phyloP scores from a whole-genome alignment of 352 stramenopile genomes.

The Blastocystis sp. region DNA sequence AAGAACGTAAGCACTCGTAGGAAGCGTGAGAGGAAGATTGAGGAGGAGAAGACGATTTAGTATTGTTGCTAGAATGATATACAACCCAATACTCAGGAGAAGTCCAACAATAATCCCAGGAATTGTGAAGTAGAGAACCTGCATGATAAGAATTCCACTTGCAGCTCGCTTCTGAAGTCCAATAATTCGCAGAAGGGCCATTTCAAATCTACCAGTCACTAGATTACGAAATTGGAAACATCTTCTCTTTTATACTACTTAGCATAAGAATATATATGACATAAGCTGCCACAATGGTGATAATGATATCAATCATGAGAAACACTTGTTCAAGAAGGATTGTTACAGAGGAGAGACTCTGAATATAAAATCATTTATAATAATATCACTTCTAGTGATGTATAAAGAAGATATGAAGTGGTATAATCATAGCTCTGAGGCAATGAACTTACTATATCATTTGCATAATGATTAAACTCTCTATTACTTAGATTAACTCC shows the following conservation, averaged over 20 bases:
- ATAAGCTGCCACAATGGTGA: constrained; percentile 50
- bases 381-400: background rate
- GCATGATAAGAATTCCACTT: background rate
- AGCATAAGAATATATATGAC: constrained; percentile 48
- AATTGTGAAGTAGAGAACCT: constrained; percentile 55
- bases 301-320: constrained; percentile 60
- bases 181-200: constrained; percentile 38
- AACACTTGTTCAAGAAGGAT: constrained; percentile 52
- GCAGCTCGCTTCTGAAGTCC: constrained; percentile 8
- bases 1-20: background rate
- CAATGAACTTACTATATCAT: background rate
- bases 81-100: constrained; percentile 1
- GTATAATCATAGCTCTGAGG: background rate
- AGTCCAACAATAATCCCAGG: constrained; percentile 38
- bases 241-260: constrained; percentile 25
- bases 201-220: constrained; percentile 8
- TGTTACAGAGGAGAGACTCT: constrained; percentile 40
- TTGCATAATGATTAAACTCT: constrained; percentile 40
- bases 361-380: background rate
- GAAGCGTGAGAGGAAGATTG: background rate
- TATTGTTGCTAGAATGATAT: constrained; percentile 3
- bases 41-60: constrained; percentile 18
- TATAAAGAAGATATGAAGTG: constrained; percentile 4
- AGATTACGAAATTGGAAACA: background rate
- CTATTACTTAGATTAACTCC: background rate